phyloP scores from a whole-genome alignment of 352 stramenopile genomes.

The Phytophthora aleatoria region DNA sequence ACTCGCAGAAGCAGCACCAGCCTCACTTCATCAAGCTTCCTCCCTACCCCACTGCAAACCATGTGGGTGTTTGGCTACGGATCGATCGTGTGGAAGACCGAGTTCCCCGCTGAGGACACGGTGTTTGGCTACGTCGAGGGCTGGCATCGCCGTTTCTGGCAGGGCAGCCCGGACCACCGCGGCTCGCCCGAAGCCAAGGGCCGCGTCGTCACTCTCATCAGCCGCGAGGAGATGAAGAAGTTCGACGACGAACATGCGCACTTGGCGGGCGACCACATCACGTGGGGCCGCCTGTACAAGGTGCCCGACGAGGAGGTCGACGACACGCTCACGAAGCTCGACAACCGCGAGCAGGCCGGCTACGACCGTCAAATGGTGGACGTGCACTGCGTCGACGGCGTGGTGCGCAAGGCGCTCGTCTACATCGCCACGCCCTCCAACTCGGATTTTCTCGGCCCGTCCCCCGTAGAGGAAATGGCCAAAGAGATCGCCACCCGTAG shows the following conservation, averaged over 20 bases:
- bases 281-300: slow-evolving; percentile 88
- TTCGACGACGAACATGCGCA: slow-evolving; percentile 80
- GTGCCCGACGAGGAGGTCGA: slow-evolving; percentile 80
- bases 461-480: slow-evolving; percentile 74
- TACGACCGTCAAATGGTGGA: slow-evolving; percentile 83
- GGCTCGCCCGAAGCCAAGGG: slow-evolving; percentile 75
- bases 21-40: background rate
- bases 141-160: slow-evolving; percentile 90
- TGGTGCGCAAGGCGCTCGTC: slow-evolving; percentile 69
- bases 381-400: slow-evolving; percentile 76
- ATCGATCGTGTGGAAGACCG: slow-evolving; percentile 84
- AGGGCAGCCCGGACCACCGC: slow-evolving; percentile 88
- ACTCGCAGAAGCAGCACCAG: slow-evolving; percentile 3
- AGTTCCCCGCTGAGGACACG: slow-evolving; percentile 67
- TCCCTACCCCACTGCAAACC: background rate
- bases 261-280: slow-evolving; percentile 64
- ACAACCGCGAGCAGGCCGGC: slow-evolving; percentile 85
- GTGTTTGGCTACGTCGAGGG: slow-evolving; percentile 82
- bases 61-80: slow-evolving; percentile 90
- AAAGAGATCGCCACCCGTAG: slow-evolving; percentile 74
- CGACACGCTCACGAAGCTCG: slow-evolving; percentile 77
- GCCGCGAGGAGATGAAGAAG: slow-evolving; percentile 69
- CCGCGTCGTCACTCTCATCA: slow-evolving; percentile 89
- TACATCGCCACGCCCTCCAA: slow-evolving; percentile 89
- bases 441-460: slow-evolving; percentile 81